Percentiles rank a stretch among this genome's conserved stretches.
phyloP scores from a whole-genome alignment of 1,284 basidiomycete genomes.

The Mycena sp. region DNA sequence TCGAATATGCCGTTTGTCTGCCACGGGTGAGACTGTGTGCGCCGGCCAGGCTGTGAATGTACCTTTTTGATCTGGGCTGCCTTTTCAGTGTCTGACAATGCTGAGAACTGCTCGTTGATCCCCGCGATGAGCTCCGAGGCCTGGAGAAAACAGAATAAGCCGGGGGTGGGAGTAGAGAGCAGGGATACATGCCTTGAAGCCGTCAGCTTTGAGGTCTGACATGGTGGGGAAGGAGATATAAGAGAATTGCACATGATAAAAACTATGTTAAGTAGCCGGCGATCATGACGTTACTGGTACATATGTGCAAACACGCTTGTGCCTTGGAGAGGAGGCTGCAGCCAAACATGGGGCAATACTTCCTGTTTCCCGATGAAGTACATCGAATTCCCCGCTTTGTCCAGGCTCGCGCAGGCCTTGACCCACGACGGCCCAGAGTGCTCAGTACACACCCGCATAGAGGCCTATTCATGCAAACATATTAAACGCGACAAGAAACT shows the following conservation, averaged over 20 bases:
- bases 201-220: slow-evolving; percentile 63
- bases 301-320: not conserved
- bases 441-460: slow-evolving; percentile 91
- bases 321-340: no score
- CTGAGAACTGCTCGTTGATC: slow-evolving; percentile 71
- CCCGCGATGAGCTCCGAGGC: slow-evolving; percentile 74
- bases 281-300: not conserved
- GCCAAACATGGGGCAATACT: no score
- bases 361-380: slow-evolving; percentile 79
- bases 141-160: slow-evolving; percentile 47
- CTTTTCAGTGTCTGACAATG: slow-evolving; percentile 79
- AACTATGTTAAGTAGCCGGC: not conserved
- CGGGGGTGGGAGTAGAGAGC: not conserved
- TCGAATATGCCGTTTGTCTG: slow-evolving; percentile 95
- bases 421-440: slow-evolving; percentile 90
- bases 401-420: slow-evolving; percentile 83
- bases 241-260: not conserved
- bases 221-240: slow-evolving; percentile 42
- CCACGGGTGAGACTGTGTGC: slow-evolving; percentile 1
- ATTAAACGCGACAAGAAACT: slow-evolving; percentile 97
- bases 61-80: slow-evolving; percentile 90
- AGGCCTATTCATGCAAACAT: slow-evolving; percentile 98
- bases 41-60: no score
- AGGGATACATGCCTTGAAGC: slow-evolving; percentile 62
- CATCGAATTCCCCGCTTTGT: slow-evolving; percentile 86